Evolutionary conservation across 2,329 filamentous ascomycete genomes (phyloP), one percentile per base, ranked within the genome.

Genomic region (Aureobasidium sp.): DNA sequence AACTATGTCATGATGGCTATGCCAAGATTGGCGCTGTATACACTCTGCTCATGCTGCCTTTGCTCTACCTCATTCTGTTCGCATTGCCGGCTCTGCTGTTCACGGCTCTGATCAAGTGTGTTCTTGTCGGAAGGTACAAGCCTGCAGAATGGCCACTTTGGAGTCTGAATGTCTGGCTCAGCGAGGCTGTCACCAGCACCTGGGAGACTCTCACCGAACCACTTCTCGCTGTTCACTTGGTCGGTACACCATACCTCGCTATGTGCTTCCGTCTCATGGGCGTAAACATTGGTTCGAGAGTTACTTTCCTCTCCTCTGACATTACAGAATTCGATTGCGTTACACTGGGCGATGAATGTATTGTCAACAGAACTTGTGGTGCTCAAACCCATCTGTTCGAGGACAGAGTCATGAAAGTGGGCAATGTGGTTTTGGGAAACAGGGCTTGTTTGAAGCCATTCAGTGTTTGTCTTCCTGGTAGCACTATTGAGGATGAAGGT

Each of bases 261-360:
- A 53, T 53, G 49, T 53, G 49, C 8, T 53, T 53, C 49, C 49
- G 49, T 8, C 49, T 53, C 49, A 53, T 53, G 49, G 49, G 49
- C n/a, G 49, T 36, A 2, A 27, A 10, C 1, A 36, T 53, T 30
- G 49, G 49, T 8, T 39, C 49, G 29, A 15, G 49, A 30, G 49
- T 53, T 1, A 53, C 49, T 3, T 13, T 53, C 2, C 16, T 53
- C 32, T 53, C 49, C 3, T 39, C 34, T 7, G 49, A 53, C 4
- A 53, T 53, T 10, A 53, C 49, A 2, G 49, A 53, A 13, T 53
- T 15, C 21, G 49, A 53, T 15, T 53, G 49, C 7, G 49, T 53
- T 6, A 30, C 49, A 5, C 10, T 53, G 10, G 49, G 36, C 3
- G 49, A 53, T 3, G 49, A 53, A 3, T 29, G 21, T 25, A 53